Conservation (phyloP, 108 stramenopile genomes). For the Epithemia pelagica region DNA sequence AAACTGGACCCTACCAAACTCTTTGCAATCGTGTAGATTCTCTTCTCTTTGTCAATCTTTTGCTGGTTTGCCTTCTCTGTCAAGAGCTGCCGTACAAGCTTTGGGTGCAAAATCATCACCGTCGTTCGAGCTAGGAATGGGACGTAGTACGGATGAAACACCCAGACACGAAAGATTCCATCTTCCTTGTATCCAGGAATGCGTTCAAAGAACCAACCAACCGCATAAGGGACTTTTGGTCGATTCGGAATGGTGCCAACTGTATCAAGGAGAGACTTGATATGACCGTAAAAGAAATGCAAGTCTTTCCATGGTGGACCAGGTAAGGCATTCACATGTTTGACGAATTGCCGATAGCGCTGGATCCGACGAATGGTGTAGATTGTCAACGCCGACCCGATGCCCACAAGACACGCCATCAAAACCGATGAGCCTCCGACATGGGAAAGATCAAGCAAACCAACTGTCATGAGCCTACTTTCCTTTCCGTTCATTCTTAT, state of each 20-base stretch:
- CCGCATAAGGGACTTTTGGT: background rate
- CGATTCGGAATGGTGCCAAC: constrained; percentile 4
- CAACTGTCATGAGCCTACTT: too few species aligned
- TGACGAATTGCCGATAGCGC: background rate
- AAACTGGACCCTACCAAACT: background rate
- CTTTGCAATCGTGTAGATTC: background rate
- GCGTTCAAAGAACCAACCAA: background rate
- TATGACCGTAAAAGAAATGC: background rate
- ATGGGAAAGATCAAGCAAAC: too few species aligned
- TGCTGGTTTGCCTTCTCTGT: background rate
- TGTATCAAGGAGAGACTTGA: background rate
- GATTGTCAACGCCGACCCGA: too few species aligned
- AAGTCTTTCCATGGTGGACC: constrained; percentile 1
- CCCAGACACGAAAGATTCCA: constrained; percentile 1
- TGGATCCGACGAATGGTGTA: background rate
- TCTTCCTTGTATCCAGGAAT: background rate
- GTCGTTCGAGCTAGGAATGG: background rate
- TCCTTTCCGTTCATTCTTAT: too few species aligned
- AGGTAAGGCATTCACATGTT: background rate
- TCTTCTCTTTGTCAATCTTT: background rate
- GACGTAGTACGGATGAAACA: constrained; percentile 6
- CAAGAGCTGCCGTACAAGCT: background rate
- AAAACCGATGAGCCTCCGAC: too few species aligned
- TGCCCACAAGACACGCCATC: too few species aligned
- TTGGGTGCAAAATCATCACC: background rate